These are phyloP conservation scores for Coniosporium apollinis DNA, from an alignment of 495 filamentous ascomycete species.

Conservation along the genomic window DNA sequence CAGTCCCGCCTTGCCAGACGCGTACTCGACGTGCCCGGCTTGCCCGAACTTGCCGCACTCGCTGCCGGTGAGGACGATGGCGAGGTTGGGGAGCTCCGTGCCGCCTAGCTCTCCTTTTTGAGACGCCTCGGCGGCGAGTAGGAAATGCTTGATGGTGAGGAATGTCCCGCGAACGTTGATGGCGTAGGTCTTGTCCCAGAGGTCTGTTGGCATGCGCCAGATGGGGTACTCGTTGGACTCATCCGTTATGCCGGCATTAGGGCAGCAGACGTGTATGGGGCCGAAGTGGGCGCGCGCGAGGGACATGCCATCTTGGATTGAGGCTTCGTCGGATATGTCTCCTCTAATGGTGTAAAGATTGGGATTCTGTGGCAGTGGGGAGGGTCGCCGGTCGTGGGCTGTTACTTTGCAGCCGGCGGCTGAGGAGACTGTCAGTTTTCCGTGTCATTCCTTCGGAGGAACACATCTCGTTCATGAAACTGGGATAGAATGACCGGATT, in stretches of 20 bases:
- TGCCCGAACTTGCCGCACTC: conserved; percentile 34
- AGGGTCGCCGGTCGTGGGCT: conserved; percentile 29
- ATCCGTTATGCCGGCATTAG: conserved; percentile 35
- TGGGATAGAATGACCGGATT: too few relatives aligned
- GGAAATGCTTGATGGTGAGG: conserved; percentile 41
- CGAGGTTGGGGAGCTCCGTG: conserved; percentile 30
- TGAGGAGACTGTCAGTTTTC: too few relatives aligned
- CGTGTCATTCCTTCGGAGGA: too few relatives aligned
- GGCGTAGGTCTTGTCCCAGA: conserved; percentile 36
- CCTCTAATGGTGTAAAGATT: conserved; percentile 26
- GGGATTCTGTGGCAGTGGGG: conserved; percentile 13
- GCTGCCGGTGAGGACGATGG: conserved; percentile 39
- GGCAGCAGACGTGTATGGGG: conserved; percentile 35
- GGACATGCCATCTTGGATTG: conserved; percentile 27
- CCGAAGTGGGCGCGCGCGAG: conserved; percentile 31
- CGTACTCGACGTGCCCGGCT: conserved; percentile 34
- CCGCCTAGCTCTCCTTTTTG: conserved; percentile 23
- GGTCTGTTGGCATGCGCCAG: conserved; percentile 34
- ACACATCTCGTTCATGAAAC: too few relatives aligned
- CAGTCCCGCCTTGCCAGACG: conserved; percentile 33
- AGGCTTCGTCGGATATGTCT: conserved; percentile 31
- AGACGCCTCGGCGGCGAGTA: conserved; percentile 22
- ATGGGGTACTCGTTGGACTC: conserved; percentile 29
- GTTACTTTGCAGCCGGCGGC: conserved; percentile 38
- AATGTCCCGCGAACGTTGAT: conserved; percentile 37